These are phyloP conservation scores for Colletotrichum higginsianum DNA, from an alignment of 2,329 filamentous ascomycete species.

Conservation along the genomic window DNA sequence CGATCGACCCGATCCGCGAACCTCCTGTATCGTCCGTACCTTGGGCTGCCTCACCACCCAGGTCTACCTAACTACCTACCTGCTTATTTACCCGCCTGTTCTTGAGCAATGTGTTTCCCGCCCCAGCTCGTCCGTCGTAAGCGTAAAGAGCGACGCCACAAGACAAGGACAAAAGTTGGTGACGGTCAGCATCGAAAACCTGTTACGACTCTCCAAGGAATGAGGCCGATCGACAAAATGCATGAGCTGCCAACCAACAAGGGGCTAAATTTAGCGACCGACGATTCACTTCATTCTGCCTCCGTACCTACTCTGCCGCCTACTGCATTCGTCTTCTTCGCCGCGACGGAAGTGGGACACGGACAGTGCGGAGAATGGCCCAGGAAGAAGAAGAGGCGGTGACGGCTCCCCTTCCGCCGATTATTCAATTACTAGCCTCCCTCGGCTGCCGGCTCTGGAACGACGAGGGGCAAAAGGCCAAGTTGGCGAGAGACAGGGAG, in stretches of 20 bases:
- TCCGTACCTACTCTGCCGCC: conserved; percentile 2
- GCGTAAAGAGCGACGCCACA: conserved; percentile 38
- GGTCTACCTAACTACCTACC: neutral
- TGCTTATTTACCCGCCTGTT: too few species aligned
- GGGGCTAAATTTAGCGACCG: conserved; percentile 39
- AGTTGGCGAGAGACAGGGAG: conserved; percentile 16
- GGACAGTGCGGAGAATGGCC: conserved; percentile 40
- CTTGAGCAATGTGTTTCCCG: conserved; percentile 22
- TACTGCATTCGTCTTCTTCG: conserved; percentile 23
- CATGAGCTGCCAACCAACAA: conserved; percentile 40
- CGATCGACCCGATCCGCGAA: conserved; percentile 12
- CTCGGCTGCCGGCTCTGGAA: conserved; percentile 37
- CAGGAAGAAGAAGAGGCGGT: conserved; percentile 37
- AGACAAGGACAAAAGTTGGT: conserved; percentile 11
- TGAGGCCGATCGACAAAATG: conserved; percentile 40
- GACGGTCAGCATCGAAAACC: conserved; percentile 37
- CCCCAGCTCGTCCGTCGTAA: conserved; percentile 24
- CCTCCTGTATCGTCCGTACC: conserved; percentile 11
- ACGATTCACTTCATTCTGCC: conserved; percentile 24
- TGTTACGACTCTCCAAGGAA: conserved; percentile 37
- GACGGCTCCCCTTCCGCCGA: conserved; percentile 35
- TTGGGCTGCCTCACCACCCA: conserved; percentile 21
- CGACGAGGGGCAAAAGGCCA: conserved; percentile 36
- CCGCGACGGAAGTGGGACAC: conserved; percentile 39
- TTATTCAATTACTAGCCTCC: conserved; percentile 28